phyloP scores from a whole-genome alignment of 2,329 filamentous ascomycete genomes.

The Aspergillus glaucus region DNA sequence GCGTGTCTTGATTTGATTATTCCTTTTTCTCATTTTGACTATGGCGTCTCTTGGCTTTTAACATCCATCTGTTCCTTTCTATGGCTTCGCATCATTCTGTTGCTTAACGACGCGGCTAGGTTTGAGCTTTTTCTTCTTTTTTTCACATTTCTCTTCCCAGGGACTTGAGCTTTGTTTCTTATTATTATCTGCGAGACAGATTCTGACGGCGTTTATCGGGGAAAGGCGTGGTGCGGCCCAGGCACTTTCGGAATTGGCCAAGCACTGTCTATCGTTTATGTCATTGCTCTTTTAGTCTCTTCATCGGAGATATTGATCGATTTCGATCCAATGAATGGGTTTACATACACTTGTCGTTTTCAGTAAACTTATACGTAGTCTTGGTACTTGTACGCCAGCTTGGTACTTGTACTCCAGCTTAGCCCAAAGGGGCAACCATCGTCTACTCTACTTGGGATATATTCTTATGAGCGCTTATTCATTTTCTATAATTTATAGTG shows the following conservation, averaged over 20 bases:
- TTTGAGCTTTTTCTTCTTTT: slow-evolving; percentile 9
- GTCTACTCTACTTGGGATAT: too few species aligned
- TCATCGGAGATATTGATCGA: neutral
- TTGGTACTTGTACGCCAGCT: too few species aligned
- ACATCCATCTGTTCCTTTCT: slow-evolving; percentile 1
- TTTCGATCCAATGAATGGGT: neutral
- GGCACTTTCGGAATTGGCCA: slow-evolving; percentile 3
- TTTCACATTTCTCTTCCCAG: neutral
- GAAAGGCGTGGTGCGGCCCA: slow-evolving; percentile 5
- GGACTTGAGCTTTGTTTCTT: neutral
- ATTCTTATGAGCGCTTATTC: too few species aligned
- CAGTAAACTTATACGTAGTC: too few species aligned
- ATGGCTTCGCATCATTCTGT: slow-evolving; percentile 5
- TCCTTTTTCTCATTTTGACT: slow-evolving; percentile 3
- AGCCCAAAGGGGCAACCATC: too few species aligned
- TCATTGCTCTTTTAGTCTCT: neutral
- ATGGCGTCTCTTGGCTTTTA: slow-evolving; percentile 2
- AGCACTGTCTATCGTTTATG: neutral
- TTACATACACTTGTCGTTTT: too few species aligned
- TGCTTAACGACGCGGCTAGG: slow-evolving; percentile 2
- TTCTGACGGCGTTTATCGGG: slow-evolving; percentile 13
- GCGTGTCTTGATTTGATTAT: neutral
- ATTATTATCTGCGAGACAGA: slow-evolving; percentile 4
- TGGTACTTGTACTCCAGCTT: too few species aligned
- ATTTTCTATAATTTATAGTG: too few species aligned